Percentiles rank a stretch among this genome's conserved stretches.
These are phyloP conservation scores for Lepidium campestre DNA, from an alignment of 441 rosid genomes.

Conservation along the genomic window DNA sequence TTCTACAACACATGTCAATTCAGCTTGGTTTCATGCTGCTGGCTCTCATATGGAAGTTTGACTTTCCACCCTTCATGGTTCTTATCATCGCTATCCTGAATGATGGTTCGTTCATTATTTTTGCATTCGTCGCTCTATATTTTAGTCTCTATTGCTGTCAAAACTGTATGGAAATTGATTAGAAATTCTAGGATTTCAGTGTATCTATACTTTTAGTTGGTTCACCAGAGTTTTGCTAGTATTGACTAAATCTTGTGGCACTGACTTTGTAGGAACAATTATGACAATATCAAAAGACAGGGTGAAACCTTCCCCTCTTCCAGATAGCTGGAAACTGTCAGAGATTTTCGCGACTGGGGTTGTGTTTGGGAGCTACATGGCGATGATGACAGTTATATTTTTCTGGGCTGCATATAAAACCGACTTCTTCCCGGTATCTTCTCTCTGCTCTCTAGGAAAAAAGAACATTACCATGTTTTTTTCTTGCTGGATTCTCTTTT, in stretches of 20 bases:
- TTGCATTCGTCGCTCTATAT: not conserved
- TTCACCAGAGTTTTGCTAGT: not conserved
- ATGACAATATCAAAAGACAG: constrained; percentile 99
- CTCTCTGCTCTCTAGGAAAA: not conserved
- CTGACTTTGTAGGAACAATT: constrained; percentile 67
- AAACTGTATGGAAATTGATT: not conserved
- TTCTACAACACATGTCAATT: not conserved
- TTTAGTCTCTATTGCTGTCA: not conserved
- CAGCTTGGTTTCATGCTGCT: constrained; percentile 75
- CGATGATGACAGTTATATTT: constrained; percentile 96
- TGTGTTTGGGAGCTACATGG: constrained; percentile 90
- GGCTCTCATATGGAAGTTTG: constrained; percentile 95
- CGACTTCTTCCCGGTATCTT: constrained; percentile 79
- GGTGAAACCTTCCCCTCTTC: constrained; percentile 96
- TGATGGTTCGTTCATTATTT: constrained; percentile 58
- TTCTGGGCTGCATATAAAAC: constrained; percentile 95
- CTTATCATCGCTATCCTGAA: constrained; percentile 94
- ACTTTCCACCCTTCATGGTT: constrained; percentile 99
- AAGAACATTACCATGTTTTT: not conserved
- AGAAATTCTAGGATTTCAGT: not conserved
- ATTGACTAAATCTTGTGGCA: constrained; percentile 7
- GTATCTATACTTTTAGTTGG: not conserved
- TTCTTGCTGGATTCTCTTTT: not conserved
- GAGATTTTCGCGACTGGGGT: constrained; percentile 89
- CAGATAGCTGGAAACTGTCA: constrained; percentile 97